phyloP scores from a whole-genome alignment of 1,139 yeast species.

The Candida sojae region DNA sequence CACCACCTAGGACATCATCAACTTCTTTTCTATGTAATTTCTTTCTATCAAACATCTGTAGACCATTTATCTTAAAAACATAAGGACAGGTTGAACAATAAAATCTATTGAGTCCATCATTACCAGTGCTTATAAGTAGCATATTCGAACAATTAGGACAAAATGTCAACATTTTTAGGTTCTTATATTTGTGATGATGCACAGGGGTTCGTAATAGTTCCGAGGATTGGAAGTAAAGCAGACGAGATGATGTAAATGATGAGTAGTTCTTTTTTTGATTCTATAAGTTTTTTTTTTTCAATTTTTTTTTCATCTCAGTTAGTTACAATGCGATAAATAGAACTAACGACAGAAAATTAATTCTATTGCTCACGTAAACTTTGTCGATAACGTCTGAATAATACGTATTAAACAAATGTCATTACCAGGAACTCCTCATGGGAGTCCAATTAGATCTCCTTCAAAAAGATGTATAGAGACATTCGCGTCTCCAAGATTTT shows the following conservation, averaged over 20 bases:
- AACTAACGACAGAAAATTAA: too few relatives aligned
- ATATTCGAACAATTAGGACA: slow-evolving; percentile 93
- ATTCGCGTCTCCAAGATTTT: not conserved
- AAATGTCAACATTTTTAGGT: slow-evolving; percentile 71
- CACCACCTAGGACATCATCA: slow-evolving; percentile 96
- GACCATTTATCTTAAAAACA: slow-evolving; percentile 81
- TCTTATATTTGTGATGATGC: not conserved
- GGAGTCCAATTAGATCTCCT: slow-evolving; percentile 11
- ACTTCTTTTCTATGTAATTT: slow-evolving; percentile 83
- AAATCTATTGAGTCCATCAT: slow-evolving; percentile 52
- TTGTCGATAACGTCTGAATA: too few relatives aligned
- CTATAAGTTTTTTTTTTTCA: not conserved
- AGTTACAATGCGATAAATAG: too few relatives aligned
- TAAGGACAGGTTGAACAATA: slow-evolving; percentile 95
- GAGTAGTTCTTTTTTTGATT: too few relatives aligned
- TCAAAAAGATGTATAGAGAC: slow-evolving; percentile 9
- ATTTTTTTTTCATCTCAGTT: not conserved
- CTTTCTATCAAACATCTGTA: slow-evolving; percentile 84
- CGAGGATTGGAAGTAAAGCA: not conserved
- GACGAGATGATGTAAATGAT: not conserved
- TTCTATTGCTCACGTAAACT: too few relatives aligned
- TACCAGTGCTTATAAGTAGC: slow-evolving; percentile 55
- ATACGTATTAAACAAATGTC: not conserved
- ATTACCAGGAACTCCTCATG: not conserved
- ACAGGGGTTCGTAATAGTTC: not conserved